Percentiles rank a stretch among this genome's conserved stretches.
Conservation (phyloP, 2,329 filamentous ascomycete genomes). For the Fusarium ramigenum region DNA sequence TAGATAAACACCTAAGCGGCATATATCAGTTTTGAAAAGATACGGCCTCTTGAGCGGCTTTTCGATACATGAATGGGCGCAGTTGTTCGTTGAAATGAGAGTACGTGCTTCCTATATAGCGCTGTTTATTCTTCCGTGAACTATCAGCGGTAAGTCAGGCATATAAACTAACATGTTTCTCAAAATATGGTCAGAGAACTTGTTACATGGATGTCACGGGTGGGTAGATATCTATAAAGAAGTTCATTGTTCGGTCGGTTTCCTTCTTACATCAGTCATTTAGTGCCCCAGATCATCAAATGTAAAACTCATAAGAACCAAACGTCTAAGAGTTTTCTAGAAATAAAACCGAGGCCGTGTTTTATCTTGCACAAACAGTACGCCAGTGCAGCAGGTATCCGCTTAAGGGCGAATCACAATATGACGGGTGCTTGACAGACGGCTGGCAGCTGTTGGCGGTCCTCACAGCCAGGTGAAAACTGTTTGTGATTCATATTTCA, state of each 20-base stretch:
- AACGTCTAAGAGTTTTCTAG: background rate
- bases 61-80: too few species aligned
- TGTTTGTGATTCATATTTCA: constrained; percentile 27
- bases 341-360: background rate
- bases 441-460: constrained; percentile 37
- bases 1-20: background rate
- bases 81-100: background rate
- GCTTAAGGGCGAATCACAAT: constrained; percentile 25
- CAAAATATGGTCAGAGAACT: background rate
- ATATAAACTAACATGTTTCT: background rate
- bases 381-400: constrained; percentile 23
- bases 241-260: background rate
- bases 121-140: background rate
- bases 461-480: background rate
- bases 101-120: background rate
- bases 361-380: constrained; percentile 1
- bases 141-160: background rate
- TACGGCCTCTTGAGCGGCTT: background rate
- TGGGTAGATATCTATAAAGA: background rate
- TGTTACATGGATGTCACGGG: background rate
- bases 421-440: constrained; percentile 15
- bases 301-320: background rate
- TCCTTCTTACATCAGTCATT: background rate
- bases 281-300: background rate
- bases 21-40: background rate